phyloP scores from a whole-genome alignment of 208 protist species.

The Trypanosoma scelopori region DNA sequence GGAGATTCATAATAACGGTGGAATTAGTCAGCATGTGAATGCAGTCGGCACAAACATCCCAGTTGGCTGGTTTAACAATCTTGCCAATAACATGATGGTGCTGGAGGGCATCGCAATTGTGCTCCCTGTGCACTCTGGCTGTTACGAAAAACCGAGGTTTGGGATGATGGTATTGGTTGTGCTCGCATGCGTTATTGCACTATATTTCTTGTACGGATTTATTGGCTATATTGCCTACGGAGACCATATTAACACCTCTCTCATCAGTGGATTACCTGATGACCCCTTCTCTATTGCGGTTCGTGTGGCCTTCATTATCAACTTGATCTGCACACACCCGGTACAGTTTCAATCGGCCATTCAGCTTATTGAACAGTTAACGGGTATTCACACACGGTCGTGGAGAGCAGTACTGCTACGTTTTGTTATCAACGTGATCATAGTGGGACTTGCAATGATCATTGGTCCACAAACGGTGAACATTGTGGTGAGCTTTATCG shows the following conservation, averaged over 20 bases:
- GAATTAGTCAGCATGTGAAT: background rate
- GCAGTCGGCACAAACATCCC: constrained; percentile 10
- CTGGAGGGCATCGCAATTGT: constrained; percentile 32
- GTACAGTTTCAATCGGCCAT: constrained; percentile 36
- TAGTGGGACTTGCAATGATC: constrained; percentile 54
- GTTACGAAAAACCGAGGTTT: constrained; percentile 23
- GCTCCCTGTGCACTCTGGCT: constrained; percentile 26
- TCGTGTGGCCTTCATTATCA: constrained; percentile 22
- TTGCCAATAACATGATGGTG: constrained; percentile 29
- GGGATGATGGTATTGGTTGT: constrained; percentile 15
- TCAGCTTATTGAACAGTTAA: constrained; percentile 20
- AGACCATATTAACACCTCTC: background rate
- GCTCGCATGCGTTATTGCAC: constrained; percentile 1
- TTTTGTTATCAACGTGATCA: constrained; percentile 59
- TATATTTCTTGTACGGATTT: constrained; percentile 31
- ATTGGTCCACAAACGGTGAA: constrained; percentile 54
- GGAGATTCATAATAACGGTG: constrained; percentile 12
- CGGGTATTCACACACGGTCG: constrained; percentile 29
- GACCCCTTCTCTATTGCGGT: constrained; percentile 16
- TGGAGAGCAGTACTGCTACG: constrained; percentile 48
- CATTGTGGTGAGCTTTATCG: constrained; percentile 64
- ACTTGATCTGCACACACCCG: constrained; percentile 29
- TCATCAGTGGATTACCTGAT: constrained; percentile 21
- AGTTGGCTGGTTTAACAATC: constrained; percentile 17
- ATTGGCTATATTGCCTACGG: constrained; percentile 33